Conservation (phyloP, 805 yeast genomes). For the Hanseniaspora mollemarum region DNA sequence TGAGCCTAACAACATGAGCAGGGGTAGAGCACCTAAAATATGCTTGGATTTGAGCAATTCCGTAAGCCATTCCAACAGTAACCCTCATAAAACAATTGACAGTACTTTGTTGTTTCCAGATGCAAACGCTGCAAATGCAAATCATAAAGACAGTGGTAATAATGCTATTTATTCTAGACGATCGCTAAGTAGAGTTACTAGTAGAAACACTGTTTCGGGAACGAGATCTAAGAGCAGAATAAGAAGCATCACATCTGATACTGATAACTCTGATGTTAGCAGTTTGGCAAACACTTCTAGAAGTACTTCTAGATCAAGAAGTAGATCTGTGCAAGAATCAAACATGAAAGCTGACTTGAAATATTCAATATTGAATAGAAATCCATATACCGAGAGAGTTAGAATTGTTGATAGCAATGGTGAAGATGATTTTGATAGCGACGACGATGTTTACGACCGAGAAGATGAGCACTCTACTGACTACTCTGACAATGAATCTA, state of each 20-base stretch:
- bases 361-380: slow-evolving; percentile 7
- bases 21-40: slow-evolving; percentile 13
- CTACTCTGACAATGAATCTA: neutral
- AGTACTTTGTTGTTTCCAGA: slow-evolving; percentile 1
- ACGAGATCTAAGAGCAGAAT: slow-evolving; percentile 7
- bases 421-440: neutral
- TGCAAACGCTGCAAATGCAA: neutral
- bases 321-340: slow-evolving; percentile 11
- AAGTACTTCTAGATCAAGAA: slow-evolving; percentile 2
- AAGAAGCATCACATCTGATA: neutral
- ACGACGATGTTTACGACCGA: neutral
- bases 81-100: neutral
- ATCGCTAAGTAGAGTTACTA: slow-evolving; percentile 12
- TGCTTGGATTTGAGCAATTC: slow-evolving; percentile 3
- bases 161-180: slow-evolving; percentile 14
- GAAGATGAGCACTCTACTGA: neutral
- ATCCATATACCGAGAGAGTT: slow-evolving; percentile 10
- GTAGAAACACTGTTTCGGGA: neutral
- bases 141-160: neutral
- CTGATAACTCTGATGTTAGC: slow-evolving; percentile 5
- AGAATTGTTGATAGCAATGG: neutral
- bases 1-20: neutral
- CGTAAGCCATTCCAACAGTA: neutral
- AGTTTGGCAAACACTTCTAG: neutral
- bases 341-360: slow-evolving; percentile 8